Evolutionary conservation across 78 protist species (phyloP).

Genomic region (Dictyostelium brefeldianum): DNA sequence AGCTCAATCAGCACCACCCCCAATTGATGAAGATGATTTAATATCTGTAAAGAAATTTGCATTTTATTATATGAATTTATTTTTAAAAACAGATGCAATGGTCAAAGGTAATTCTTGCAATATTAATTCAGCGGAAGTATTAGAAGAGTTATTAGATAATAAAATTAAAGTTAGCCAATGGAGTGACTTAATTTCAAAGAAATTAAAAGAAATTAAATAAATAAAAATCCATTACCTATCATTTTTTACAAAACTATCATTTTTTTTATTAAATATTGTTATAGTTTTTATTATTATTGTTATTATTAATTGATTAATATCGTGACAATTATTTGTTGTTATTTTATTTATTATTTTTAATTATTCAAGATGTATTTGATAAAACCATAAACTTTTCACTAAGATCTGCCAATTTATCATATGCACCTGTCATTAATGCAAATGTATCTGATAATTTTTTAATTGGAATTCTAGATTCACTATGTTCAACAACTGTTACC

Average conservation of each 20-base stretch:
- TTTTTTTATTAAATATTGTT: background rate
- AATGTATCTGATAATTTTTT: constrained; percentile 40
- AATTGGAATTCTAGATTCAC: constrained; percentile 42
- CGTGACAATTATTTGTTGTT: background rate
- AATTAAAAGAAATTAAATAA: constrained; percentile 33
- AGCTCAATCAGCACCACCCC: constrained; percentile 28
- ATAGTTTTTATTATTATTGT: background rate
- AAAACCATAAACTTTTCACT: constrained; percentile 57
- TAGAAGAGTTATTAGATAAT: constrained; percentile 43
- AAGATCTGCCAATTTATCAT: constrained; percentile 66
- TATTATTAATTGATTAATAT: no score
- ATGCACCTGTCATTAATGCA: constrained; percentile 54
- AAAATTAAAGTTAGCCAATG: constrained; percentile 25
- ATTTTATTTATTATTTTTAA: background rate
- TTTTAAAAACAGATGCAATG: constrained; percentile 59
- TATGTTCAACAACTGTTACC: constrained; percentile 52
- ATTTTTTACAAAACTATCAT: background rate
- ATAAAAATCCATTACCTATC: background rate
- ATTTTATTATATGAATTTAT: constrained; percentile 59
- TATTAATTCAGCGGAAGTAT: constrained; percentile 34
- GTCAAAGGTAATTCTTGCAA: constrained; percentile 39
- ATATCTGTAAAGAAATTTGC: constrained; percentile 62
- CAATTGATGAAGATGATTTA: constrained; percentile 62
- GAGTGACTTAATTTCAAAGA: constrained; percentile 34
- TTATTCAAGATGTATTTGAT: constrained; percentile 24